Percentiles rank a stretch among this genome's conserved stretches.
phyloP scores from a whole-genome alignment of 2,329 filamentous ascomycete genomes.

The Hymenoscyphus salicellus region DNA sequence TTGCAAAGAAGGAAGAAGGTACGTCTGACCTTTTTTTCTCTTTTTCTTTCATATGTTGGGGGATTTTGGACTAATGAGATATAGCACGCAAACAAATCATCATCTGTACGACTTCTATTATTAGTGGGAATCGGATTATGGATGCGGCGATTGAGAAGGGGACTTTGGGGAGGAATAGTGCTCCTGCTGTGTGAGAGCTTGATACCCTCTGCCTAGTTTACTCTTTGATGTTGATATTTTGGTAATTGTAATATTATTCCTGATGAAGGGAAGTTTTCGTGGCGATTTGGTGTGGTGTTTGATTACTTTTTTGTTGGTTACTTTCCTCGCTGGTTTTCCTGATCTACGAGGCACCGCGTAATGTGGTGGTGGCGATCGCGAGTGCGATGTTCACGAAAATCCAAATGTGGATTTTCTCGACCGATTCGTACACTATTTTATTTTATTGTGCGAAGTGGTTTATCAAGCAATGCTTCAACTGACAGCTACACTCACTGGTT shows the following conservation, averaged over 20 bases:
- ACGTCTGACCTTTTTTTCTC: constrained; percentile 10
- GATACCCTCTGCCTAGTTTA: background rate
- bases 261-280: background rate
- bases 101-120: constrained; percentile 87
- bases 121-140: constrained; percentile 88
- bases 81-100: constrained; percentile 75
- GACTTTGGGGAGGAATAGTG: constrained; percentile 28
- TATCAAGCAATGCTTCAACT: no score
- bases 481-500: no score
- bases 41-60: no score
- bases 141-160: constrained; percentile 73
- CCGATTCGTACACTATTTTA: no score
- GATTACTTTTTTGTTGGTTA: background rate
- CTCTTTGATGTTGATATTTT: background rate
- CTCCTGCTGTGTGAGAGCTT: constrained; percentile 3
- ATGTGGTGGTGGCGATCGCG: background rate
- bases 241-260: background rate
- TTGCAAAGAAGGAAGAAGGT: constrained; percentile 79
- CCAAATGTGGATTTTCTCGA: no score
- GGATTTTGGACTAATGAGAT: constrained; percentile 15
- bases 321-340: background rate
- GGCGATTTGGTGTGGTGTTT: background rate
- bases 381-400: background rate
- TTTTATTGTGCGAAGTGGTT: no score
- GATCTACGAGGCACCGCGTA: background rate